Evolutionary conservation across 345 rosid genomes (phyloP).

Genomic region (Noccaea caerulescens): DNA sequence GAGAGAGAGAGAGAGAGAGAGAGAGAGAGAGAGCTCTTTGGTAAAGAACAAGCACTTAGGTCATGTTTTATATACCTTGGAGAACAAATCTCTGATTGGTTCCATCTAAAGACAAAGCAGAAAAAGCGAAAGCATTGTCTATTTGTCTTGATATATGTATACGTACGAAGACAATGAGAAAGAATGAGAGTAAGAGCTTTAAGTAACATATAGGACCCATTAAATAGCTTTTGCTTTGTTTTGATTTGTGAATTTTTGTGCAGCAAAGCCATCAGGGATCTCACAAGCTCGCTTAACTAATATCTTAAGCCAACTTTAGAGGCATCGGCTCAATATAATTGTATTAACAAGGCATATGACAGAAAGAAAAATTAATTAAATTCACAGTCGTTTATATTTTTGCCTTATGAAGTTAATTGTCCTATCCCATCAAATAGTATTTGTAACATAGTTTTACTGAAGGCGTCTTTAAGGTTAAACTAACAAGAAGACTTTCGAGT

Average conservation of each 20-base stretch:
- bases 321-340: slow-evolving; percentile 19
- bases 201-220: slow-evolving; percentile 51
- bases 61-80: slow-evolving; percentile 42
- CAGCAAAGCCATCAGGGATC: slow-evolving; percentile 43
- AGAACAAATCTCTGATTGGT: slow-evolving; percentile 46
- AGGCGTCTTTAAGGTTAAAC: too few relatives aligned
- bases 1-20: background rate
- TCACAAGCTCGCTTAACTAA: slow-evolving; percentile 39
- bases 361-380: too few relatives aligned
- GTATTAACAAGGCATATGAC: background rate
- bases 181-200: slow-evolving; percentile 47
- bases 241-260: slow-evolving; percentile 51
- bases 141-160: slow-evolving; percentile 5
- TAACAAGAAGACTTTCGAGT: too few relatives aligned
- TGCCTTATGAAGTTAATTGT: too few relatives aligned
- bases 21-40: slow-evolving; percentile 5
- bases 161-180: slow-evolving; percentile 12
- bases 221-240: slow-evolving; percentile 44
- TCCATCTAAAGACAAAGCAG: slow-evolving; percentile 49
- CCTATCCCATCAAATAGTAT: too few relatives aligned
- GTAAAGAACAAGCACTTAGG: slow-evolving; percentile 34
- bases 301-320: slow-evolving; percentile 34
- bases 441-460: too few relatives aligned
- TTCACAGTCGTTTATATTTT: too few relatives aligned
- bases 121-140: slow-evolving; percentile 35